Evolutionary conservation across 1,139 yeast species (phyloP).

Genomic region (Zhuliangozyma blackwelliae): DNA sequence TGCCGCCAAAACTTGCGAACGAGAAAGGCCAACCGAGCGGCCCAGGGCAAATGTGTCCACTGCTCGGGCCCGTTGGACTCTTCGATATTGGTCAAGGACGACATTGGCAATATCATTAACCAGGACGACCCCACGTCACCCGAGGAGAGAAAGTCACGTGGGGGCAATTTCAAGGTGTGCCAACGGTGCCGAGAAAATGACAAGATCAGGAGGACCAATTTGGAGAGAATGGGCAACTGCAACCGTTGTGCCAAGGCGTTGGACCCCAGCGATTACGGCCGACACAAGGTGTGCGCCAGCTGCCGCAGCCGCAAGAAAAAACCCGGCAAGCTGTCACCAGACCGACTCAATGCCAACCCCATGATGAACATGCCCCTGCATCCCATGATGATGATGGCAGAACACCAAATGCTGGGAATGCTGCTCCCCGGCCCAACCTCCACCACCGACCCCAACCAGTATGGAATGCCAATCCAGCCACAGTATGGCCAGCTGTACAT

Average conservation of each 20-base stretch:
- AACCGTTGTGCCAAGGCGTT: slow-evolving; percentile 56
- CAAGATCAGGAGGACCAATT: slow-evolving; percentile 49
- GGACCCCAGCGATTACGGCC: slow-evolving; percentile 40
- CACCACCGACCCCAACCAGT: background rate
- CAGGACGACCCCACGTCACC: slow-evolving; percentile 9
- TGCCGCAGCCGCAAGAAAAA: slow-evolving; percentile 55
- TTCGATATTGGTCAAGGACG: slow-evolving; percentile 26
- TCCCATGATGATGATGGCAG: too few species aligned
- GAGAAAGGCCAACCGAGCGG: slow-evolving; percentile 55
- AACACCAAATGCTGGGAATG: background rate
- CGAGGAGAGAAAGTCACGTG: slow-evolving; percentile 1
- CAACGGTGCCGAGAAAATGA: slow-evolving; percentile 60
- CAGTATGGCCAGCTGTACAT: background rate
- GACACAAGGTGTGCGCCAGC: slow-evolving; percentile 50
- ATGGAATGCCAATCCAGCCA: background rate
- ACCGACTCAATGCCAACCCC: too few species aligned
- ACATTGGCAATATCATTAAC: slow-evolving; percentile 6
- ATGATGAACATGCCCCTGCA: too few species aligned
- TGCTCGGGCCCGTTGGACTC: slow-evolving; percentile 59
- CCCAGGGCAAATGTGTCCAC: slow-evolving; percentile 64
- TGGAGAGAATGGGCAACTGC: slow-evolving; percentile 57
- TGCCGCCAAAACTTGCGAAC: slow-evolving; percentile 54
- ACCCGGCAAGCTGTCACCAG: slow-evolving; percentile 1
- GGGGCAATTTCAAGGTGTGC: slow-evolving; percentile 48
- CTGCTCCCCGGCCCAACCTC: slow-evolving; percentile 1